Evolutionary conservation across 106 monocot genomes (phyloP).

Genomic region (Phalaenopsis equestris): DNA sequence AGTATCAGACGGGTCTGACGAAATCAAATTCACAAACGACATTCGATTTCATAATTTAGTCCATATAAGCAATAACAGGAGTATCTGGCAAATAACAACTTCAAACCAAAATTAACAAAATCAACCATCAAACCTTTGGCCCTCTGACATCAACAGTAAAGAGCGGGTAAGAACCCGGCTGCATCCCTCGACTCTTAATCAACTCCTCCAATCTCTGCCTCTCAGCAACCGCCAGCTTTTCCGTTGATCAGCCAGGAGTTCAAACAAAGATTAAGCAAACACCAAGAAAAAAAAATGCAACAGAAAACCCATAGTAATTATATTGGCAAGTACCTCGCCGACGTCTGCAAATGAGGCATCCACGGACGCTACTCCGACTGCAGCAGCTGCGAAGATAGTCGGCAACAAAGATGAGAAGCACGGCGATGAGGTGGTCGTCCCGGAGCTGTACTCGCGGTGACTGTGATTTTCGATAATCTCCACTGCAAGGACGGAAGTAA

Average conservation of each 20-base stretch:
- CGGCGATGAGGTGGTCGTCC: neutral
- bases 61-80: neutral
- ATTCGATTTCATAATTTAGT: neutral
- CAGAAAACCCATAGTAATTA: neutral
- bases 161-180: constrained; percentile 51
- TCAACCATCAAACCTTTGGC: constrained; percentile 35
- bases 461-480: neutral
- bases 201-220: constrained; percentile 56
- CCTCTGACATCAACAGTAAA: constrained; percentile 51
- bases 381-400: neutral
- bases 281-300: neutral
- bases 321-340: neutral
- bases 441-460: neutral
- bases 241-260: constrained; percentile 7
- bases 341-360: neutral
- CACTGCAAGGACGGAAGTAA: neutral
- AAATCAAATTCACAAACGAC: neutral
- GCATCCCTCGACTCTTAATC: constrained; percentile 41
- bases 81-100: neutral
- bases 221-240: constrained; percentile 27
- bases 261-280: neutral
- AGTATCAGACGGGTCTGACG: neutral
- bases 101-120: neutral
- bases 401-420: neutral
- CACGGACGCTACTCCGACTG: neutral